These are phyloP conservation scores for Phialophora chinensis DNA, from an alignment of 2,329 filamentous ascomycete genomes.

Conservation along the genomic window DNA sequence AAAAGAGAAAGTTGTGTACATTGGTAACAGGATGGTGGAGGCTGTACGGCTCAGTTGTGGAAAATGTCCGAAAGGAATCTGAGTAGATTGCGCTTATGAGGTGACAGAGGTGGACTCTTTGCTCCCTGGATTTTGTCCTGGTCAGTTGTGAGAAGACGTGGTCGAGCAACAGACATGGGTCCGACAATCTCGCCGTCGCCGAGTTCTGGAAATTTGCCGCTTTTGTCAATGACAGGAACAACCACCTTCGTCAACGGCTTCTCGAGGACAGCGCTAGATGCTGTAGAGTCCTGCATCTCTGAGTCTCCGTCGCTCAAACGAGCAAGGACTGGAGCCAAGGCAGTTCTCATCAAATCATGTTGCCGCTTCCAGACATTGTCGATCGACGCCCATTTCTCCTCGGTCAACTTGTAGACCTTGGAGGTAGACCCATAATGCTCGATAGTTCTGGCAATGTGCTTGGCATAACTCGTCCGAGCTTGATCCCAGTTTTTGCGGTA, in stretches of 20 bases:
- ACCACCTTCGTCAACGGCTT: slow-evolving; percentile 61
- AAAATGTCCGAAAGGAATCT: slow-evolving; percentile 53
- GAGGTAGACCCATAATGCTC: slow-evolving; percentile 92
- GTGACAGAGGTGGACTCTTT: slow-evolving; percentile 48
- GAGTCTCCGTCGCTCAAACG: slow-evolving; percentile 46
- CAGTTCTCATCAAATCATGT: slow-evolving; percentile 68
- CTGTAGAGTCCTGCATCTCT: slow-evolving; percentile 34
- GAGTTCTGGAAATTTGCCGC: slow-evolving; percentile 82
- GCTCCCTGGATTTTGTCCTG: slow-evolving; percentile 46
- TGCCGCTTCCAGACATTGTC: slow-evolving; percentile 75
- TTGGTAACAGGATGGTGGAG: slow-evolving; percentile 17
- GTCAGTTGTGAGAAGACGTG: slow-evolving; percentile 33
- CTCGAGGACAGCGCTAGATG: slow-evolving; percentile 37
- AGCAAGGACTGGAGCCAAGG: slow-evolving; percentile 51
- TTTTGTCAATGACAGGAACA: slow-evolving; percentile 53
- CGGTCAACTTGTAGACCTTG: slow-evolving; percentile 82
- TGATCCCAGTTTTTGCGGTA: slow-evolving; percentile 81
- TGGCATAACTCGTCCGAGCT: slow-evolving; percentile 84
- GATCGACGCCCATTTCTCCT: slow-evolving; percentile 85
- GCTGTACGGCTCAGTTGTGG: slow-evolving; percentile 30
- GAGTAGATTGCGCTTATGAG: slow-evolving; percentile 53
- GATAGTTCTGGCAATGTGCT: slow-evolving; percentile 83
- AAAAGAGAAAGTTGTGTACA: slow-evolving; percentile 24
- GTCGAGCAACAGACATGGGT: slow-evolving; percentile 71
- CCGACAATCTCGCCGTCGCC: slow-evolving; percentile 93